phyloP scores from a whole-genome alignment of 305 asterid genomes.

The Fraxinus sp. region DNA sequence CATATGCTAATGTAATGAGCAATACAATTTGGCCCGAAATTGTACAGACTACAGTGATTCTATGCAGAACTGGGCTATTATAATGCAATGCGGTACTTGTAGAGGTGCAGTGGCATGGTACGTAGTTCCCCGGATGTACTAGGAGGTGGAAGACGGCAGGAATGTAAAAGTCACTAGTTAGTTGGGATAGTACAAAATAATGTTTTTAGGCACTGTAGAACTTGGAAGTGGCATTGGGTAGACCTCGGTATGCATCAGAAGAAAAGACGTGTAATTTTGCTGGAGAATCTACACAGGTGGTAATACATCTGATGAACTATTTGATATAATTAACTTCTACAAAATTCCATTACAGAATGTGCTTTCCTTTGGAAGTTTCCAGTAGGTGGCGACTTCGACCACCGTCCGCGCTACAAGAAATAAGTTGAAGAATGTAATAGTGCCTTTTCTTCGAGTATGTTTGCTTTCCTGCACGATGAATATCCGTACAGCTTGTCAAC shows the following conservation, averaged over 20 bases:
- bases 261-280: not conserved
- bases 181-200: not conserved
- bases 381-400: not conserved
- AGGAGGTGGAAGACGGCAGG: not conserved
- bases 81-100: not conserved
- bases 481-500: no score
- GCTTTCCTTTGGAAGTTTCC: not conserved
- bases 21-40: slow-evolving; percentile 1
- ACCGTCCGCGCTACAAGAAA: no score
- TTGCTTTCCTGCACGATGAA: not conserved
- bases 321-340: not conserved
- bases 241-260: not conserved
- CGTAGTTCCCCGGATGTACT: not conserved
- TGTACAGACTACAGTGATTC: not conserved
- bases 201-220: not conserved
- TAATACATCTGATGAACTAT: not conserved
- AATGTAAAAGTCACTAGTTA: not conserved
- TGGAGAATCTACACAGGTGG: not conserved
- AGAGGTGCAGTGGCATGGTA: not conserved
- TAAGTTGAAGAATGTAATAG: not conserved
- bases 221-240: not conserved
- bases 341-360: not conserved
- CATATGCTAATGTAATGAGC: not conserved
- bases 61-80: not conserved
- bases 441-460: not conserved